These are phyloP conservation scores for Cubamyces lactineus DNA, from an alignment of 768 basidiomycete genomes.

Conservation along the genomic window DNA sequence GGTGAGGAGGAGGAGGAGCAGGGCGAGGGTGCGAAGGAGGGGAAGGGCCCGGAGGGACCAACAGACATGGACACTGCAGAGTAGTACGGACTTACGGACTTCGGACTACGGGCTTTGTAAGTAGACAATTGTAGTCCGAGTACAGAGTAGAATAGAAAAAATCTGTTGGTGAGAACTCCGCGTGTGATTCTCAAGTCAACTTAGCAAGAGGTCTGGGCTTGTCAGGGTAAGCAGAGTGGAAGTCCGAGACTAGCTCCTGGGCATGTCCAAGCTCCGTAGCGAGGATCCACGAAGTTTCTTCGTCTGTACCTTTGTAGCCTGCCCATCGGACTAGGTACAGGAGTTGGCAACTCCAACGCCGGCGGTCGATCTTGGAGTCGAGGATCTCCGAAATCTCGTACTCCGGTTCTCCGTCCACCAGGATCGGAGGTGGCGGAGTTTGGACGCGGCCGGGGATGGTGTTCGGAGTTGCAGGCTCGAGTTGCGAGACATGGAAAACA, in stretches of 20 bases:
- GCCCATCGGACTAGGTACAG: constrained; percentile 9
- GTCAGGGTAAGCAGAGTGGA: background rate
- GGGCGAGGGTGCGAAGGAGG: too few relatives aligned
- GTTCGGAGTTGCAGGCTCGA: constrained; percentile 8
- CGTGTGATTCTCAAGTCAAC: background rate
- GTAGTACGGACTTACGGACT: too few relatives aligned
- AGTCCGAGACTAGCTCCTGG: constrained; percentile 9
- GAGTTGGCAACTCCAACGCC: background rate
- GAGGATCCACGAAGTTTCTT: constrained; percentile 23
- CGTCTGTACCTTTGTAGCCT: constrained; percentile 14
- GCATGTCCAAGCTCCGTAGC: constrained; percentile 14
- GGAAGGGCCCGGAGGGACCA: too few relatives aligned
- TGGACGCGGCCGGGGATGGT: constrained; percentile 18
- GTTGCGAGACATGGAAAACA: too few relatives aligned
- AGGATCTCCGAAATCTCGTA: constrained; percentile 7
- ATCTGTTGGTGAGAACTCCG: background rate
- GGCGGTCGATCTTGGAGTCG: constrained; percentile 21
- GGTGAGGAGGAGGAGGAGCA: too few relatives aligned
- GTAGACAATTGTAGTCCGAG: too few relatives aligned
- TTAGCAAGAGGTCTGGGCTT: constrained; percentile 2
- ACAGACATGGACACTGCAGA: too few relatives aligned
- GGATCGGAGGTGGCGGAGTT: too few relatives aligned
- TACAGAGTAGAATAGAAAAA: too few relatives aligned
- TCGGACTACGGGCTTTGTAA: too few relatives aligned
- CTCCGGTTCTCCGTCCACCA: too few relatives aligned